Evolutionary conservation across 371 early-diverging fungal genomes (phyloP), one percentile per base, ranked within the genome.

Genomic region (Fennellomyces sp.): DNA sequence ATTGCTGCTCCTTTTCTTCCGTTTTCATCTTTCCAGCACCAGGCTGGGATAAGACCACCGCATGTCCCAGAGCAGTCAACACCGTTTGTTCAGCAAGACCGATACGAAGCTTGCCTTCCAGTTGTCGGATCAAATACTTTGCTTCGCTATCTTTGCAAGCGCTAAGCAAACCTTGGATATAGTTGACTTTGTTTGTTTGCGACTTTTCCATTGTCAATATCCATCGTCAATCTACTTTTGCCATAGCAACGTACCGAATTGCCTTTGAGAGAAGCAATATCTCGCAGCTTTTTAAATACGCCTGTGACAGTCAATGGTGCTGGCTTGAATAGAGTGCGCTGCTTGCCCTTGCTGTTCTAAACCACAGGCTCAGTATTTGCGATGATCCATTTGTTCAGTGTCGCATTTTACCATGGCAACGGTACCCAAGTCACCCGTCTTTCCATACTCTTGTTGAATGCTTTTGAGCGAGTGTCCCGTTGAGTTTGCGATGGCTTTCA

Each of bases 61-160:
- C 88, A 26, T 96, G 94, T 3, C 94, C 96, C 17, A 99, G 77
- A 1, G 97, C 88, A 12, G 87, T 84, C 31, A 98, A 81, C 5
- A 98, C 92, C 0, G 98, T 95, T 69, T 95, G 90, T 75, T 97
- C 99, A 0, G 99, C 99, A 25, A 99, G 79, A 30, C 99, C 99
- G 63, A 99, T 98, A 28, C 99, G 88, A 36, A 99, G 83, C 61
- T 96, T 97, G 17, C 99, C 99, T 70, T 97, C 97, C 21, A 99
- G 77, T 26, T 95, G 93, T 54, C 96, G 87, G 59, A 97, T 94
- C 52, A 99, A 75, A 63, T 88, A 99, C 68, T 95, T 97, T 41
- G 97, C 88, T 72, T 99, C 99, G 57, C 80, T 88, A 38, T 88
- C 93, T 42, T 80, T 73, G 66, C 96, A 95, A 8, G 92, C 83